Evolutionary conservation across 2,329 filamentous ascomycete genomes (phyloP).

Genomic region (Orbilia quercus): DNA sequence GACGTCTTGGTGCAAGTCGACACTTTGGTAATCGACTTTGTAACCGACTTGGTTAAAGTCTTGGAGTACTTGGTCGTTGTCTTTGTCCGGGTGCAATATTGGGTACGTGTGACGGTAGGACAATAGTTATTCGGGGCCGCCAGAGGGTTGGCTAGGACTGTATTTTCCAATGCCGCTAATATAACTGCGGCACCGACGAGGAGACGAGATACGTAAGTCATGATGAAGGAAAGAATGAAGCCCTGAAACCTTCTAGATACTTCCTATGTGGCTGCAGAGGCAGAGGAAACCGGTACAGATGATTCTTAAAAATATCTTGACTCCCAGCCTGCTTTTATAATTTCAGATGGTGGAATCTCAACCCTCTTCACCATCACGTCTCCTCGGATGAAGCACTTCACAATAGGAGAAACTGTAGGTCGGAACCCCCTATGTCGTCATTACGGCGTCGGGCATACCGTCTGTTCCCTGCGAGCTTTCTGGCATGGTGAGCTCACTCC

Average conservation of each 20-base stretch:
- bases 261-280: neutral
- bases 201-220: slow-evolving; percentile 19
- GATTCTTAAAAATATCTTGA: neutral
- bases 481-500: neutral
- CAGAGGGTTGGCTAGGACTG: slow-evolving; percentile 7
- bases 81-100: neutral
- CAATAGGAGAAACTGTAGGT: neutral
- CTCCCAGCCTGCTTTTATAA: too few species aligned
- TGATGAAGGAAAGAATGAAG: neutral
- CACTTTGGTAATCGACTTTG: neutral
- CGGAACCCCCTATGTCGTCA: neutral
- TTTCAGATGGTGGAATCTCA: too few species aligned
- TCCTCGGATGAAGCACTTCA: neutral
- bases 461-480: neutral
- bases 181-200: slow-evolving; percentile 10
- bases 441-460: neutral
- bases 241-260: neutral
- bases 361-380: neutral
- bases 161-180: slow-evolving; percentile 7
- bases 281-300: neutral
- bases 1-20: neutral
- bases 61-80: neutral
- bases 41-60: neutral
- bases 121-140: slow-evolving; percentile 11
- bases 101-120: slow-evolving; percentile 1